A percentile compares a stretch with the other conserved stretches of the same genome.
Conservation (phyloP, 2,329 filamentous ascomycete genomes). For the Tolypocladium paradoxum region DNA sequence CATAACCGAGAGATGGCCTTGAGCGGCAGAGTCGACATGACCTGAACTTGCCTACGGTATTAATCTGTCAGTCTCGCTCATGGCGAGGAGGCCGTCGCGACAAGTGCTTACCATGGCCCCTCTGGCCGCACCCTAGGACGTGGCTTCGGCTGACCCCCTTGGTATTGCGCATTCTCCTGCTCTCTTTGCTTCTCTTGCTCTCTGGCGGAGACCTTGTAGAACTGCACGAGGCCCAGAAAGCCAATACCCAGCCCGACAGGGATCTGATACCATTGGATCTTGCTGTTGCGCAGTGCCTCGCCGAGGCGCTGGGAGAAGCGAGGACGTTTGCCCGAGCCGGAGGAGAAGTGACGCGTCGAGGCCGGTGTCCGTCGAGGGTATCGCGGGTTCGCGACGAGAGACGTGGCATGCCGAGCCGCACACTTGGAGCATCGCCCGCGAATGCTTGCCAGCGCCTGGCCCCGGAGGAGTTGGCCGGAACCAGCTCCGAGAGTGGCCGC, state of each 20-base stretch:
- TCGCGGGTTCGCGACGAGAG: constrained; percentile 8
- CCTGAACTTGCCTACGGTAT: constrained; percentile 61
- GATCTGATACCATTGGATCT: constrained; percentile 81
- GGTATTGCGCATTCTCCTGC: constrained; percentile 31
- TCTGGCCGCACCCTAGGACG: constrained; percentile 61
- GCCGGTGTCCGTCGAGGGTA: constrained; percentile 12
- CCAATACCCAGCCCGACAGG: constrained; percentile 77
- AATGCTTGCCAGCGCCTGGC: constrained; percentile 18
- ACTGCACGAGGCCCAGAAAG: constrained; percentile 72
- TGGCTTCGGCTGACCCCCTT: constrained; percentile 35
- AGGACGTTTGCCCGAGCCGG: constrained; percentile 30
- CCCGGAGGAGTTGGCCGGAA: constrained; percentile 20
- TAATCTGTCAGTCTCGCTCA: background rate
- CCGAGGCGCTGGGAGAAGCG: constrained; percentile 42
- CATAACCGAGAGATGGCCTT: constrained; percentile 84
- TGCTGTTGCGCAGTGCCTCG: constrained; percentile 38
- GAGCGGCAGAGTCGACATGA: constrained; percentile 86
- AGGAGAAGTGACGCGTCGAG: constrained; percentile 20
- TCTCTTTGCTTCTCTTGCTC: constrained; percentile 39
- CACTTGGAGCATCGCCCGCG: constrained; percentile 18
- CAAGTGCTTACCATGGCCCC: constrained; percentile 59
- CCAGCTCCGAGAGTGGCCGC: constrained; percentile 23
- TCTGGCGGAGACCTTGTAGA: constrained; percentile 61
- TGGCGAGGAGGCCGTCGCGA: too few relatives aligned
- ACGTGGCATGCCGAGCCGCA: constrained; percentile 7